Evolutionary conservation across 176 grass and related monocot genomes (phyloP), one percentile per base, ranked within the genome.

Genomic region (Echinochloa phyllopogon): DNA sequence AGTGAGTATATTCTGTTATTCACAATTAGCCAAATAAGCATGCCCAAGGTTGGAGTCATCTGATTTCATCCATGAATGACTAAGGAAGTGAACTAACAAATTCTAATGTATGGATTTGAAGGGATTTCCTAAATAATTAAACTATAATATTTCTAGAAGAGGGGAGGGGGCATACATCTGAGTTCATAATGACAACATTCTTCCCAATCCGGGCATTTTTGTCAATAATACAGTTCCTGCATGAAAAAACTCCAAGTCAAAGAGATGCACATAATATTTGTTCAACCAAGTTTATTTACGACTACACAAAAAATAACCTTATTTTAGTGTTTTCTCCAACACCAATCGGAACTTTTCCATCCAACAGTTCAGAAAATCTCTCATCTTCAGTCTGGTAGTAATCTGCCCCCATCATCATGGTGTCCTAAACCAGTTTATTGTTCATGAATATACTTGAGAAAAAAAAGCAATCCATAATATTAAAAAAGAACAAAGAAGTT

Each of bases 331-430:
- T 88, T 81, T 92, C 82, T 75, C 93, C 90, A 67, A 95, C 77
- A n/a, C 93, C 90, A 78, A 95, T 75, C 44, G 93, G 93, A 79
- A 92, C 90, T 79, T 90, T 92, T 71, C 88, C 88, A 53, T 86
- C 82, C 7, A 82, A 80, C 20, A 95, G 76, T 65, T 86, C 76
- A 59, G 86, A 75, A 43, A 74, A 84, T 90, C 93, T 88, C 83
- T 95, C 93, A 65, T 74, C 85, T 69, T 92, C 90, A 79, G 93
- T 92, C 76, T 92, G 93, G 75, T 95, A 95, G 57, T 83, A 92
- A 86, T 95, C 93, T 92, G 93, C 90, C 63, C 93, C 90, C 88
- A 95, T 88, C 93, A 95, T 92, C 93, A 95, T 95, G 43, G 93
- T 90, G 62, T 95, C 88, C 93, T 92, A 86, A 41, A 88, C 63